A percentile compares a stretch with the other conserved stretches of the same genome.
Conservation (phyloP, 495 filamentous ascomycete genomes). For the Bacidia gigantensis region DNA sequence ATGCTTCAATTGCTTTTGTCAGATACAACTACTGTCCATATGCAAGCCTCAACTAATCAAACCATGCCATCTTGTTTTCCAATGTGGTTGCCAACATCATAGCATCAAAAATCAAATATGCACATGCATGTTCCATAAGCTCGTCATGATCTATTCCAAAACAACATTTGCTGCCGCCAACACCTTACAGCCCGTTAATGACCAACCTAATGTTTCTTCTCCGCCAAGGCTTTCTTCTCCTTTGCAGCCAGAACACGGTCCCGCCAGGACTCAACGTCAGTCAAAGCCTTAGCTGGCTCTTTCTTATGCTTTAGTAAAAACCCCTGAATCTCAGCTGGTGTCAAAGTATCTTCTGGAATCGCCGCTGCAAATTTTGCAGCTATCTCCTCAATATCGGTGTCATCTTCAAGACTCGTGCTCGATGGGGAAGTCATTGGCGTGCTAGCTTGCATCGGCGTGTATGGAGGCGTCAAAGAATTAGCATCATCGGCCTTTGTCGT, state of each 20-base stretch:
- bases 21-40: too few relatives aligned
- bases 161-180: too few relatives aligned
- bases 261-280: constrained; percentile 42
- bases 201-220: background rate
- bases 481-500: background rate
- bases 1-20: too few relatives aligned
- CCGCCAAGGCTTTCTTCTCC: constrained; percentile 21
- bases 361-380: constrained; percentile 44
- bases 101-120: too few relatives aligned
- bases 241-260: constrained; percentile 32
- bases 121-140: too few relatives aligned
- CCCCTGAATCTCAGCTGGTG: constrained; percentile 55
- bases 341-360: constrained; percentile 44
- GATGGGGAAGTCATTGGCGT: background rate
- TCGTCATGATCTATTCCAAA: too few relatives aligned
- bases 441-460: constrained; percentile 1
- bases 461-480: constrained; percentile 4
- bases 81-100: too few relatives aligned
- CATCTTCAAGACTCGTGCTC: constrained; percentile 7
- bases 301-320: constrained; percentile 44
- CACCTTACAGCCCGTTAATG: background rate
- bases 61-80: too few relatives aligned
- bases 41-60: too few relatives aligned
- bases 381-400: constrained; percentile 23
- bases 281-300: constrained; percentile 41